A percentile compares a stretch with the other conserved stretches of the same genome.
Evolutionary conservation across 2,329 filamentous ascomycete genomes (phyloP).

Genomic region (Cytospora mali): DNA sequence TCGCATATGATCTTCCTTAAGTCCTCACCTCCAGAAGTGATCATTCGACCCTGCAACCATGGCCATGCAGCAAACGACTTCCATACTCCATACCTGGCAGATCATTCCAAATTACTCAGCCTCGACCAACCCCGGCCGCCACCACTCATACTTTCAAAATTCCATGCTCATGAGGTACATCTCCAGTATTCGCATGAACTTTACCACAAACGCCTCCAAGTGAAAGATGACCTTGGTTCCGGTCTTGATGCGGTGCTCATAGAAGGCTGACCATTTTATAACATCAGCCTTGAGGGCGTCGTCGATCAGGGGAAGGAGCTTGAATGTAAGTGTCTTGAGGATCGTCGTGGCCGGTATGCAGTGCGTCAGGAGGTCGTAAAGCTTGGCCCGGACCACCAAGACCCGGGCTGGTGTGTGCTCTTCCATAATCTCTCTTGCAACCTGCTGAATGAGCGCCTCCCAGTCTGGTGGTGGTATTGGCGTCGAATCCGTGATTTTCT

Average conservation of each 20-base stretch:
- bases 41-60: not conserved
- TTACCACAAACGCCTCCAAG: conserved; percentile 95
- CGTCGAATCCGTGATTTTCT: conserved; percentile 85
- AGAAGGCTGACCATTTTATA: conserved; percentile 95
- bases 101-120: not conserved
- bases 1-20: not conserved
- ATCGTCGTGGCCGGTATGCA: conserved; percentile 96
- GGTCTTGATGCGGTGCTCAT: conserved; percentile 90
- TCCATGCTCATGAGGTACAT: conserved; percentile 91
- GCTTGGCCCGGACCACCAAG: conserved; percentile 82
- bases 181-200: conserved; percentile 96
- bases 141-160: conserved; percentile 52
- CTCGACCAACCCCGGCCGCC: too few species aligned
- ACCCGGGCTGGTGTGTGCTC: conserved; percentile 92
- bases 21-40: not conserved
- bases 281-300: conserved; percentile 89
- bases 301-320: conserved; percentile 83
- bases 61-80: not conserved
- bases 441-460: conserved; percentile 87
- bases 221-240: conserved; percentile 98
- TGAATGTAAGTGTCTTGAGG: conserved; percentile 92
- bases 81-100: not conserved
- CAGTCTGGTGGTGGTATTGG: conserved; percentile 94
- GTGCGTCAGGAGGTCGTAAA: conserved; percentile 97
- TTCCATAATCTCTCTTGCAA: conserved; percentile 90